A percentile compares a stretch with the other conserved stretches of the same genome.
Evolutionary conservation across 208 protist species (phyloP).

Genomic region (Crithidia bombi): DNA sequence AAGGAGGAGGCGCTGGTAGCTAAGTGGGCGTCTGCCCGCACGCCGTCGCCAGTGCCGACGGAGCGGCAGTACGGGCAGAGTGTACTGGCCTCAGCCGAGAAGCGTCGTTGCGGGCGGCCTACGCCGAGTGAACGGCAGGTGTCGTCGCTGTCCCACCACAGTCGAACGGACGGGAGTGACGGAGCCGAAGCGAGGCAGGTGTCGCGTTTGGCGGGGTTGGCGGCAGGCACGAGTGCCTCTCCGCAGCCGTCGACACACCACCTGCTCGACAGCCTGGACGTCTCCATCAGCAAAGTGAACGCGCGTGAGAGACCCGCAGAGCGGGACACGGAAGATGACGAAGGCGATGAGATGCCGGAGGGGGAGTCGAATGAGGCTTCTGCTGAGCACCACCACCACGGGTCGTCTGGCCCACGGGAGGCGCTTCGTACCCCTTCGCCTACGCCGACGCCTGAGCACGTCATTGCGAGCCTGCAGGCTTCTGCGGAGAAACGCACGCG

Average conservation of each 20-base stretch:
- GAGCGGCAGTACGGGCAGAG: constrained; percentile 37
- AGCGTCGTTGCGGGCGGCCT: constrained; percentile 32
- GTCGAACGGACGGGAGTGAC: too few species aligned
- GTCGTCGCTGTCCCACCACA: neutral
- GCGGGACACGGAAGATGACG: neutral
- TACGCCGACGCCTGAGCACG: constrained; percentile 33
- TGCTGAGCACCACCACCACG: neutral
- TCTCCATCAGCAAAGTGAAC: constrained; percentile 26
- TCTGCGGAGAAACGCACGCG: constrained; percentile 43
- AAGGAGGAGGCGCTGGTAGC: neutral
- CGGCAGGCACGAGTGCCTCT: constrained; percentile 22
- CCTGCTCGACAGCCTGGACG: constrained; percentile 37
- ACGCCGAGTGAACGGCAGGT: constrained; percentile 22
- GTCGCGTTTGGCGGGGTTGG: neutral
- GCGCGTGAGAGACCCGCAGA: constrained; percentile 26
- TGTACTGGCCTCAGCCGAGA: constrained; percentile 39
- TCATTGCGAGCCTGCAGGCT: constrained; percentile 42
- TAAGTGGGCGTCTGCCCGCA: constrained; percentile 11
- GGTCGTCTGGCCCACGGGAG: neutral
- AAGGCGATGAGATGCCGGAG: neutral
- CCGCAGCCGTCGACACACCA: constrained; percentile 36
- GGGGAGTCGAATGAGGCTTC: neutral
- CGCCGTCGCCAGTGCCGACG: constrained; percentile 41
- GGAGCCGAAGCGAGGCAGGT: neutral
- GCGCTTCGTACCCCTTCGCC: constrained; percentile 32